A percentile compares a stretch with the other conserved stretches of the same genome.
Conservation (phyloP, 441 rosid genomes). For the Adansonia grandidieri region DNA sequence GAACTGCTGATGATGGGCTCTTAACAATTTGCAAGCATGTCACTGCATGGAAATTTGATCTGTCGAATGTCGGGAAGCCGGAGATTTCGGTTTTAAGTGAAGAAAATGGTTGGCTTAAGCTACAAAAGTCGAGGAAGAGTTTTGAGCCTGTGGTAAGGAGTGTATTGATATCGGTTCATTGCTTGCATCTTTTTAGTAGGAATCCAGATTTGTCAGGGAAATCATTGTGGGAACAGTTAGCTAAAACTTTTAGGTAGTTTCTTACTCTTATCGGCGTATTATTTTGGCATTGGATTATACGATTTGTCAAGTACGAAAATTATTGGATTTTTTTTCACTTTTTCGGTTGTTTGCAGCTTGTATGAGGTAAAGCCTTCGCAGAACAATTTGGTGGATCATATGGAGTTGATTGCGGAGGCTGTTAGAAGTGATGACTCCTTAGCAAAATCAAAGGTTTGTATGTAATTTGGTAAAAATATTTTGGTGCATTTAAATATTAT, state of each 20-base stretch:
- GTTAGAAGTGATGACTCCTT: conserved; percentile 55
- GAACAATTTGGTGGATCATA: conserved; percentile 77
- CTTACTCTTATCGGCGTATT: conserved; percentile 10
- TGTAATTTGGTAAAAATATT: neutral
- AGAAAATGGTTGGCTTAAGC: conserved; percentile 66
- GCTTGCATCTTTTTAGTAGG: conserved; percentile 59
- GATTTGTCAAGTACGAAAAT: neutral
- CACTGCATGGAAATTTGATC: conserved; percentile 74
- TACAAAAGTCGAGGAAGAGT: conserved; percentile 79
- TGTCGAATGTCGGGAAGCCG: conserved; percentile 44
- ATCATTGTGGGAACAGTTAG: conserved; percentile 66
- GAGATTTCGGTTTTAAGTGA: conserved; percentile 67
- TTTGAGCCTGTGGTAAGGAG: conserved; percentile 55
- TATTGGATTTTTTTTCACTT: neutral
- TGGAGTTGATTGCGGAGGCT: conserved; percentile 61
- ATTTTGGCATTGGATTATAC: neutral
- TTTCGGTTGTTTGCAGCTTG: conserved; percentile 47
- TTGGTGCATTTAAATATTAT: conserved; percentile 13
- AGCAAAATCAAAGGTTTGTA: conserved; percentile 67
- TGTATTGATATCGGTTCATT: conserved; percentile 55
- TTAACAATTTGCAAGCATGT: conserved; percentile 57
- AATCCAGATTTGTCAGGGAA: conserved; percentile 60
- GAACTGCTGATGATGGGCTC: conserved; percentile 63
- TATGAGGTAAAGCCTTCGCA: conserved; percentile 70
- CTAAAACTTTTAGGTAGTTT: conserved; percentile 60